Conservation (phyloP, 2,329 filamentous ascomycete genomes). For the Aspergillus caelatus region DNA sequence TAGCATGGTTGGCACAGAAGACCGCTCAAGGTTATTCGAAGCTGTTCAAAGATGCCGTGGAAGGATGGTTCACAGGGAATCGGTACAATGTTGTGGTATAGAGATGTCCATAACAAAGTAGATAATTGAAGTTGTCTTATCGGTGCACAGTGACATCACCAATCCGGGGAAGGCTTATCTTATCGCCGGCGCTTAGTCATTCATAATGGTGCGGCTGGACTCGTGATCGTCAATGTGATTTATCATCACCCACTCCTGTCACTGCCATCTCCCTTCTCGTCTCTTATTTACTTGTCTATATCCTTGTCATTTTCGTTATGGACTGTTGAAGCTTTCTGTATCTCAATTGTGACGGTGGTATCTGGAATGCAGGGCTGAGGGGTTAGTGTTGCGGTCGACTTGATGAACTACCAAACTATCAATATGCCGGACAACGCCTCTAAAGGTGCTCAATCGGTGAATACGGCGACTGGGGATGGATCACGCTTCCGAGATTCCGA, state of each 20-base stretch:
- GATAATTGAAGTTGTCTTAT: background rate
- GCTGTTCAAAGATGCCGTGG: conserved; percentile 51
- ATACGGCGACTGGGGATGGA: conserved; percentile 9
- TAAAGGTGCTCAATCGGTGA: conserved; percentile 10
- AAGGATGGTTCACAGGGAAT: conserved; percentile 46
- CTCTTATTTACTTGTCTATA: background rate
- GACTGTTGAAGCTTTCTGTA: background rate
- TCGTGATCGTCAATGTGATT: background rate
- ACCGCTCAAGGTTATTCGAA: conserved; percentile 51
- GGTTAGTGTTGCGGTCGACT: conserved; percentile 7
- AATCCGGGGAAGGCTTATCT: background rate
- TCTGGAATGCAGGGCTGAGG: conserved; percentile 6
- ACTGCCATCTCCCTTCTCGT: background rate
- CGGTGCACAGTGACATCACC: background rate
- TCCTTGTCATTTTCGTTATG: background rate
- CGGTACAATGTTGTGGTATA: background rate
- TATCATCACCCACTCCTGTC: conserved; percentile 9
- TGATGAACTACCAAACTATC: conserved; percentile 43
- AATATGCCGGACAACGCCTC: conserved; percentile 34
- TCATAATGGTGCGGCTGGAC: background rate
- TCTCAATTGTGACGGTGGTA: background rate
- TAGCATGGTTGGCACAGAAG: conserved; percentile 56
- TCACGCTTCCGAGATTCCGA: conserved; percentile 10
- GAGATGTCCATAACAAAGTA: background rate
- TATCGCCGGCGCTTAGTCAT: conserved; percentile 7